A percentile compares a stretch with the other conserved stretches of the same genome.
Evolutionary conservation across 176 grass and related monocot genomes (phyloP).

Genomic region (barley (Hordeum vulgare)): MorexV3_pseudomolecules_assembly NC_058519.1:626400733-626401232

Average conservation of each 20-base stretch:
- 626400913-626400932: slow-evolving; percentile 74
- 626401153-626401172: no score
- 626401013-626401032: background rate
- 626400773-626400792: slow-evolving; percentile 37
- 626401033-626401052: background rate
- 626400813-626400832: slow-evolving; percentile 66
- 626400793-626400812: slow-evolving; percentile 69
- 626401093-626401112: background rate
- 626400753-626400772: slow-evolving; percentile 24
- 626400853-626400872: slow-evolving; percentile 27
- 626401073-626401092: background rate
- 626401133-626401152: no score
- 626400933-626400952: slow-evolving; percentile 71
- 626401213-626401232: no score
- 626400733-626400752: slow-evolving; percentile 3
- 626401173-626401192: no score
- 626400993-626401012: background rate
- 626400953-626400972: slow-evolving; percentile 27
- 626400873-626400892: slow-evolving; percentile 71
- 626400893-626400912: slow-evolving; percentile 66
- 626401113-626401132: no score
- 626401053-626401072: background rate
- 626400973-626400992: background rate
- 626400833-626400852: slow-evolving; percentile 16
- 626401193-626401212: no score